Base-by-base conservation (phyloP, 768 basidiomycete genomes). In the Termitomyces sp. region DNA sequence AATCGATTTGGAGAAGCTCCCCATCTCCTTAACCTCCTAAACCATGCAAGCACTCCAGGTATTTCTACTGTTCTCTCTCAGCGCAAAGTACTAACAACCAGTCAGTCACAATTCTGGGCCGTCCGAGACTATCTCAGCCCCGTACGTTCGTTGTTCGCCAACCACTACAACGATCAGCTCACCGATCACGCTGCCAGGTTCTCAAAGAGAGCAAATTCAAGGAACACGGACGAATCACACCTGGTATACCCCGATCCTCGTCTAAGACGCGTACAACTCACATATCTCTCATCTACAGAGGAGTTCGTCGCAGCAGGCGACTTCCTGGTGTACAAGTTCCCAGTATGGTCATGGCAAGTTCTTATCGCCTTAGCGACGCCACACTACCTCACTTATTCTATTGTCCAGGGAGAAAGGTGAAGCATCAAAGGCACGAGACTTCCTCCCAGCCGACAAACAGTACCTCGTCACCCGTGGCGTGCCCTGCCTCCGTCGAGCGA, bases 141-240 rank as follows among this genome's bases (percentile, higher is more conserved):
- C 20, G 92, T 93, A 75, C 18, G 55, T 24, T 48, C 58, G 48
- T 45, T 35, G 20, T 54, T 55, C 38, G 45, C 24, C 56, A 61
- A 62, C 67, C 63, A 60, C 58, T 63, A 46, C 64, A 53, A 64
- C 67, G 73, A 75, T 72, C 69, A 70, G 63, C 70, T 75, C 63
- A 73, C 63, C 68, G 66, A 72, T 72, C 68, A 61, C 66, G 72
- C 44, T 64, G 66, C 46, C 64, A 97, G 94, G 95, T 99, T 24
- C 85, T 98, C 66, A 93, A 89, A 71, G 96, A 98, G 78, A 94
- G 92, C 79, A 98, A 98, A 74, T 99, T 99, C 83, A 98, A 96
- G 74, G 97, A 99, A 75, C 93, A 96, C 69, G 97, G 97, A 7
- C 84, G 96, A 57, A 96, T 98, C 67, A 97, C 92, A 18, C 95